phyloP scores from a whole-genome alignment of 1,139 yeast species.

The Casaregolazyma suthepensis region DNA sequence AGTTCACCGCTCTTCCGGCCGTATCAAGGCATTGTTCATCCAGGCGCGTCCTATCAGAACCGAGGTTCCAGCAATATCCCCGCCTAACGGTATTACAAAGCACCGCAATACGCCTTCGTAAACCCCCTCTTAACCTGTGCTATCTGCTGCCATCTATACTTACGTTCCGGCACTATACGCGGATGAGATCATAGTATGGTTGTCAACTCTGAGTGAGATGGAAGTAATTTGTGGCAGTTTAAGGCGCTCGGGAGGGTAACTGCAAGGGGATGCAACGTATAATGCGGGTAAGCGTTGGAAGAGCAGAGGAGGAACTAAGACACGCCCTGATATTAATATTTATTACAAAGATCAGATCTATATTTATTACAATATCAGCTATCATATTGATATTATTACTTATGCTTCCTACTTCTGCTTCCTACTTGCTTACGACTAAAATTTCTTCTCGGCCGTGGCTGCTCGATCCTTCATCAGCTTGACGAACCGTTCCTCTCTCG shows the following conservation, averaged over 20 bases:
- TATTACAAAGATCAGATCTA: no score
- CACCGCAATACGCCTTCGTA: background rate
- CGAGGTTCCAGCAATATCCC: background rate
- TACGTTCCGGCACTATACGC: conserved; percentile 30
- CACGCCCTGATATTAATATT: no score
- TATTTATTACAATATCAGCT: background rate
- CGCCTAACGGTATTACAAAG: background rate
- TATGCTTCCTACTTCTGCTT: background rate
- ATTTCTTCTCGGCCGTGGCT: background rate
- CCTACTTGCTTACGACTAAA: background rate
- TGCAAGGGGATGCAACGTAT: background rate
- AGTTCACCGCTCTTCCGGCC: no score
- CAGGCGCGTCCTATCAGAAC: background rate
- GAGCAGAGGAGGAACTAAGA: no score
- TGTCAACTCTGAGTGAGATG: background rate
- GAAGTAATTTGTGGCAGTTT: background rate
- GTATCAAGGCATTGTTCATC: background rate
- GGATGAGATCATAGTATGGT: conserved; percentile 23
- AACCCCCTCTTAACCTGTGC: background rate
- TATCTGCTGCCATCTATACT: conserved; percentile 14
- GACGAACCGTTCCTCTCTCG: conserved; percentile 7
- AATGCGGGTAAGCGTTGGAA: no score
- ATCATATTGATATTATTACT: background rate
- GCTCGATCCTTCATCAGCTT: conserved; percentile 7
- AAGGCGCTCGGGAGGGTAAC: conserved; percentile 2